Evolutionary conservation across 768 basidiomycete species (phyloP), one percentile per base, ranked within the genome.

Genomic region (Mrakia frigida): DNA sequence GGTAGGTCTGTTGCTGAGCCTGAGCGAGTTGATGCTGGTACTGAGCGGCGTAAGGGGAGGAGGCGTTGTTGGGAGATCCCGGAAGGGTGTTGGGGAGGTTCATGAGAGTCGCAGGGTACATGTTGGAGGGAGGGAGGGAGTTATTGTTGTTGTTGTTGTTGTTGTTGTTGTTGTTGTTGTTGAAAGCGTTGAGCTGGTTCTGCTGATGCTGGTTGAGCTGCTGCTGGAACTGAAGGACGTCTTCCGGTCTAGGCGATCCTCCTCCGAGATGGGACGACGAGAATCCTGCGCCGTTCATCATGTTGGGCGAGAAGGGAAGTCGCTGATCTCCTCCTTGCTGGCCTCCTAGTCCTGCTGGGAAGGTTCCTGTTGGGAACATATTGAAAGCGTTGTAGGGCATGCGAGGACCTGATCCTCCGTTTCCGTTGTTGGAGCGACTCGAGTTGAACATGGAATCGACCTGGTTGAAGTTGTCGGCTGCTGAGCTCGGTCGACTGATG

Each of bases 211-310:
- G 63, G 13, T 53, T 56, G n/a, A 68, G 71, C 33, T 65, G 73
- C 37, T 74, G 73, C 63, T 74, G 73, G 43, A 50, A 74, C 6
- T 39, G 31, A 16, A 74, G 65, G 25, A 74, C 25, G 18, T 74
- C 73, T 43, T 74, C 73, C 23, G 65, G 61, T 65, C 73, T 63
- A 53, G 63, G 70, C 21, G 31, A 53, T 7, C 35, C 65, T n/a
- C 37, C 65, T 0, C 33, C 33, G 31, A 65, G 37, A 50, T 43
- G 43, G 43, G 43, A 43, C 43, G 46, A 50, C 13, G 46, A 18
- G 46, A 50, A 50, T 9, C 16, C 46, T 21, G 63, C 16, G 33
- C 35, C 63, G 21, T 65, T 31, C 63, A 68, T 41, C 65, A 63
- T 63, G 28, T n/a, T 28, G n/a, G n/a, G n/a, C n/a, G 73, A 60